phyloP scores from a whole-genome alignment of 148 eudicot species.

The Fagopyrum homotropicum region DNA sequence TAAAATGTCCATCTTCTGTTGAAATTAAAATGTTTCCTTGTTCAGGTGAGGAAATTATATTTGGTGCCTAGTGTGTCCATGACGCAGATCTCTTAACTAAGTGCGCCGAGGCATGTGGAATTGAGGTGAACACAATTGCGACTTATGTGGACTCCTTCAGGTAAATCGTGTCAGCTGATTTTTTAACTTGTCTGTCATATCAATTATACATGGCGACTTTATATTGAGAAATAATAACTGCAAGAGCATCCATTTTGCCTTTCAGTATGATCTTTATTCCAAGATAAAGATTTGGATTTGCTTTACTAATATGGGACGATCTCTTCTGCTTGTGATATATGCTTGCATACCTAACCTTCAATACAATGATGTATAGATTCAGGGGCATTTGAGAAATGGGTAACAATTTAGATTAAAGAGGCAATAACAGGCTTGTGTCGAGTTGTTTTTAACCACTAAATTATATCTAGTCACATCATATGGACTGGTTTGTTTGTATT shows the following conservation, averaged over 20 bases:
- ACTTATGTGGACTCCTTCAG: constrained; percentile 75
- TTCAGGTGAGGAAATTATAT: constrained; percentile 91
- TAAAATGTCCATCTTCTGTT: too few relatives aligned
- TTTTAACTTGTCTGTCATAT: not conserved
- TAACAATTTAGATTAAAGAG: not conserved
- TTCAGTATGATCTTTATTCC: not conserved
- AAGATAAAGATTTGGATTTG: not conserved
- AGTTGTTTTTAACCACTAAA: not conserved
- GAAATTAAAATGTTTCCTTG: not conserved
- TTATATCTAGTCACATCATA: not conserved
- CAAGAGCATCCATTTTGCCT: constrained; percentile 2
- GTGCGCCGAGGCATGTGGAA: constrained; percentile 63
- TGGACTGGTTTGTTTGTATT: not conserved
- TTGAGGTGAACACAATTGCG: constrained; percentile 59
- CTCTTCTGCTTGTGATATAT: not conserved
- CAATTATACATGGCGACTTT: not conserved
- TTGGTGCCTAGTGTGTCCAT: constrained; percentile 98
- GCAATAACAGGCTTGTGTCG: too few relatives aligned
- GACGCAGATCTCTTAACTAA: constrained; percentile 47
- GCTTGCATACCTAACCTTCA: not conserved
- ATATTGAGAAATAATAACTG: not conserved
- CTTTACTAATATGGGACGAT: too few relatives aligned
- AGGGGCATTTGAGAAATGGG: not conserved
- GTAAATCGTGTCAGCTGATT: constrained; percentile 22
- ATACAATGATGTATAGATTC: not conserved